Percentiles rank a stretch among this genome's conserved stretches.
phyloP scores from a whole-genome alignment of 805 yeast genomes.

The Starmerella kuoi region DNA sequence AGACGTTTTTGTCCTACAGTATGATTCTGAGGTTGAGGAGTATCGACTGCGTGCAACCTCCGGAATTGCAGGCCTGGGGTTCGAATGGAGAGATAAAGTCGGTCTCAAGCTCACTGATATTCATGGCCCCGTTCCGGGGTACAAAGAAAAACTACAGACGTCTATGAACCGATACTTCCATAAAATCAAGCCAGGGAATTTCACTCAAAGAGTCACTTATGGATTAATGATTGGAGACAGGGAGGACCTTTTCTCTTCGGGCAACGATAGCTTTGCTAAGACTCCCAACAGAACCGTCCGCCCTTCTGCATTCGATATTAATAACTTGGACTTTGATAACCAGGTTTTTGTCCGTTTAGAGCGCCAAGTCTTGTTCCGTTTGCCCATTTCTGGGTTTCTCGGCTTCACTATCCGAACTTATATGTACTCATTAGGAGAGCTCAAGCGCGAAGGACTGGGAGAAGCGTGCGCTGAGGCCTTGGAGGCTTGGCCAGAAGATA shows the following conservation, averaged over 20 bases:
- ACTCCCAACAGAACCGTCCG: no score
- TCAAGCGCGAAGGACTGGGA: constrained; percentile 37
- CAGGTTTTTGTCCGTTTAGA: constrained; percentile 46
- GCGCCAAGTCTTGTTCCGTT: constrained; percentile 43
- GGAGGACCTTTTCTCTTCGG: constrained; percentile 9
- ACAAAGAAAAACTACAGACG: constrained; percentile 40
- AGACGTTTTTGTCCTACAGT: constrained; percentile 50
- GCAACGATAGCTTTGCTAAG: constrained; percentile 3
- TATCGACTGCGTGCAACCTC: constrained; percentile 46
- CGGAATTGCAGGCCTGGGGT: constrained; percentile 61
- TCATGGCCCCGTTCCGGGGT: constrained; percentile 66
- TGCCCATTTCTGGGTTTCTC: constrained; percentile 38
- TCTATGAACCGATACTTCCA: constrained; percentile 61
- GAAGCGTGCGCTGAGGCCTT: constrained; percentile 52
- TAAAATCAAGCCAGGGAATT: constrained; percentile 40
- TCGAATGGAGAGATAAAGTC: constrained; percentile 47
- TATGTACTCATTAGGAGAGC: constrained; percentile 37
- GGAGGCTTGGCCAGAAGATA: constrained; percentile 44
- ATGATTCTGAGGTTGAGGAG: constrained; percentile 26
- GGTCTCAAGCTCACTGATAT: constrained; percentile 46
- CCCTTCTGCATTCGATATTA: constrained; percentile 22
- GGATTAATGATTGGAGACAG: constrained; percentile 30
- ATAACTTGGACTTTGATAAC: constrained; percentile 28
- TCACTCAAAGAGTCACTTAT: constrained; percentile 59
- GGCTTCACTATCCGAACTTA: constrained; percentile 48